Evolutionary conservation across 2,329 filamentous ascomycete genomes (phyloP).

Genomic region (Allantophomopsis cytisporea): DNA sequence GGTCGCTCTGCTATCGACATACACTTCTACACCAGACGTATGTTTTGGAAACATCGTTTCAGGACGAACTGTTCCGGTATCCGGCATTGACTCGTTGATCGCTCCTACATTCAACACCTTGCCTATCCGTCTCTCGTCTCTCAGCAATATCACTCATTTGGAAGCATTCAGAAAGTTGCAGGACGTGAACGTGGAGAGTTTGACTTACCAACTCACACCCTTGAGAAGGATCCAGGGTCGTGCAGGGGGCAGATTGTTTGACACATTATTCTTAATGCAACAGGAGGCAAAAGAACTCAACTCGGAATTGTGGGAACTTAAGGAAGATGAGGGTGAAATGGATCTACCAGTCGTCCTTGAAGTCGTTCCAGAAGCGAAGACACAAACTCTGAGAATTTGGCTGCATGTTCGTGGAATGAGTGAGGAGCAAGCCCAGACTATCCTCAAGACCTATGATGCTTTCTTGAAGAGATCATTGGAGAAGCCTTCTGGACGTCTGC

Average conservation of each 20-base stretch:
- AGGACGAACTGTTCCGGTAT: conserved; percentile 55
- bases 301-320: conserved; percentile 36
- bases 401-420: conserved; percentile 1
- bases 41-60: conserved; percentile 83
- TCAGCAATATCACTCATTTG: conserved; percentile 32
- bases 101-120: conserved; percentile 89
- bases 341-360: conserved; percentile 71
- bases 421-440: conserved; percentile 5
- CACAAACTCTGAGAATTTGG: conserved; percentile 30
- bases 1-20: conserved; percentile 46
- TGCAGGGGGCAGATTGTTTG: conserved; percentile 50
- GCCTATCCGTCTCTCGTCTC: conserved; percentile 48
- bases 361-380: conserved; percentile 39
- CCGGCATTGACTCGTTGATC: conserved; percentile 58
- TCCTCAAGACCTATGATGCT: conserved; percentile 11
- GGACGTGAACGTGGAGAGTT: conserved; percentile 39
- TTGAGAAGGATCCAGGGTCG: conserved; percentile 55
- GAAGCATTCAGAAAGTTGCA: conserved; percentile 18
- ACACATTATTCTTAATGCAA: conserved; percentile 71
- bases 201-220: conserved; percentile 63
- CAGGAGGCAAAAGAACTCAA: conserved; percentile 45
- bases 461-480: conserved; percentile 10
- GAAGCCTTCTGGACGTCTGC: conserved; percentile 11
- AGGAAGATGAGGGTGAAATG: conserved; percentile 49
- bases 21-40: conserved; percentile 46